Conservation (phyloP, 148 eudicot genomes). For the Rhododendron ovatum region DNA sequence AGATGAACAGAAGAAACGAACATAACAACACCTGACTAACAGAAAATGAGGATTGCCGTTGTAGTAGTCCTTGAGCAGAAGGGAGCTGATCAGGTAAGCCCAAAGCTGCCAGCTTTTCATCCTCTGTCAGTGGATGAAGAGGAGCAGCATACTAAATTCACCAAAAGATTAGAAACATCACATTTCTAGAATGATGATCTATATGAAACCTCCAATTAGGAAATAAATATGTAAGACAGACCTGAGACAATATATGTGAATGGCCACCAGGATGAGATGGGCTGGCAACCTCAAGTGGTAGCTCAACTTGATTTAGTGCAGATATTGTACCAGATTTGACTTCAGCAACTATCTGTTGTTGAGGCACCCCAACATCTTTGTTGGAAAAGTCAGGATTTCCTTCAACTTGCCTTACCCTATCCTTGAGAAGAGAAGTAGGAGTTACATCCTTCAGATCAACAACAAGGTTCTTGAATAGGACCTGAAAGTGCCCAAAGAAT, state of each 20-base stretch:
- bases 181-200: background rate
- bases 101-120: slow-evolving; percentile 64
- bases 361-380: slow-evolving; percentile 67
- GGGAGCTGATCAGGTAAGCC: slow-evolving; percentile 80
- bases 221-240: slow-evolving; percentile 16
- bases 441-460: slow-evolving; percentile 75
- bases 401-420: slow-evolving; percentile 65
- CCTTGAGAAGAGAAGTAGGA: slow-evolving; percentile 75
- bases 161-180: slow-evolving; percentile 8
- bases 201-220: background rate
- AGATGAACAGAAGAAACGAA: slow-evolving; percentile 2
- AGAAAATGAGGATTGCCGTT: slow-evolving; percentile 57
- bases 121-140: slow-evolving; percentile 56
- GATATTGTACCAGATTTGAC: slow-evolving; percentile 49
- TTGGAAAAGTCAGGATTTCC: slow-evolving; percentile 95
- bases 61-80: slow-evolving; percentile 65
- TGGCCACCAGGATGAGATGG: slow-evolving; percentile 62
- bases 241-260: slow-evolving; percentile 63
- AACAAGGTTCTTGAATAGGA: slow-evolving; percentile 78
- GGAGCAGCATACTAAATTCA: slow-evolving; percentile 57
- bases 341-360: slow-evolving; percentile 40
- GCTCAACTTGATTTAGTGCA: slow-evolving; percentile 56
- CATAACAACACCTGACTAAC: slow-evolving; percentile 52
- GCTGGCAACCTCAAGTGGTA: slow-evolving; percentile 64
- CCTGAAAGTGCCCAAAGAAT: slow-evolving; percentile 40